Evolutionary conservation across 805 yeast species (phyloP).

Genomic region (Zygosaccharomyces bailii): DNA sequence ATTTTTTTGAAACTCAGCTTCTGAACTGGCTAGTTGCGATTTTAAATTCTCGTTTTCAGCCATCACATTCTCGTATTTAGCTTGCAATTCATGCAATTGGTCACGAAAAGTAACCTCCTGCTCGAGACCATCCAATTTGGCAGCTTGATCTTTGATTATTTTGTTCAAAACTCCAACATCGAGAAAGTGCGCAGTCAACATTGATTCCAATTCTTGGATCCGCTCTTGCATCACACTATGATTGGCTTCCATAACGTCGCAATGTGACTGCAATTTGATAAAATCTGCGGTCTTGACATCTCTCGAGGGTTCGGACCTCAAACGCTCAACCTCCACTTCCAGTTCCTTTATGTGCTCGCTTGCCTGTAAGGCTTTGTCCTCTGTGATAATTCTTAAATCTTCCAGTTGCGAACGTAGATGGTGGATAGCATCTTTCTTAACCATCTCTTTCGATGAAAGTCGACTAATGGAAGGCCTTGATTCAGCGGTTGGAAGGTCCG

Average conservation of each 20-base stretch:
- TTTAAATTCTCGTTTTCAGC: constrained; percentile 44
- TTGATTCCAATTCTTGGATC: constrained; percentile 46
- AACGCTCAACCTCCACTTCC: constrained; percentile 38
- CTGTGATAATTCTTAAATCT: constrained; percentile 42
- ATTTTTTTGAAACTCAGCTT: constrained; percentile 33
- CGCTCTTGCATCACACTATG: constrained; percentile 42
- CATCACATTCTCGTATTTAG: constrained; percentile 43
- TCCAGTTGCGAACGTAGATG: constrained; percentile 37
- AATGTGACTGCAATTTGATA: constrained; percentile 17
- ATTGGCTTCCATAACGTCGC: constrained; percentile 42
- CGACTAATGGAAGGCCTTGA: not conserved
- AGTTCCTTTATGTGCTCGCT: constrained; percentile 49
- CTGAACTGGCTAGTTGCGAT: constrained; percentile 36
- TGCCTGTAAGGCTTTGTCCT: constrained; percentile 54
- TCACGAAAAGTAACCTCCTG: constrained; percentile 45
- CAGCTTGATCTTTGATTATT: constrained; percentile 52
- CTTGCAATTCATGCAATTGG: constrained; percentile 47
- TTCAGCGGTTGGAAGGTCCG: not conserved
- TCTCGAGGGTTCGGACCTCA: constrained; percentile 30
- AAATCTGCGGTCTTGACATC: constrained; percentile 25
- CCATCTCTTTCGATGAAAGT: constrained; percentile 15
- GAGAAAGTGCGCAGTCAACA: constrained; percentile 50
- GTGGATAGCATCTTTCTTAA: constrained; percentile 30
- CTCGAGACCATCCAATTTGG: constrained; percentile 43
- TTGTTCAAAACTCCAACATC: constrained; percentile 52